Evolutionary conservation across 192 early-diverging fungal genomes (phyloP), one percentile per base, ranked within the genome.

Genomic region (Linnemannia elongata): DNA sequence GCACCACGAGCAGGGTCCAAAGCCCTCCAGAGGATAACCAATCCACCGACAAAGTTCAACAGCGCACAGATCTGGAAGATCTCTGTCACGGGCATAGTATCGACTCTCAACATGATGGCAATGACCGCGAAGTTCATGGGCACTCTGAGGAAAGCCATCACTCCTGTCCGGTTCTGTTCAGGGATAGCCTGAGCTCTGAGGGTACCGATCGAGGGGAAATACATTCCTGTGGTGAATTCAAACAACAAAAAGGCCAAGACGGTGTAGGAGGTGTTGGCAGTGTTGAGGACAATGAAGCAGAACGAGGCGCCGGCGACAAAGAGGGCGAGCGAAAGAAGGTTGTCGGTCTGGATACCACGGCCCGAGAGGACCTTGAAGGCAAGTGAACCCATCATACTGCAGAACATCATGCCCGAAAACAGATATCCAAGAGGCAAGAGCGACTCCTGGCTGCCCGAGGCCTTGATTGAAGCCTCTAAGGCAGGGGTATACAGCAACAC

Each of bases 71-170:
- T 89, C 66, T 91, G 88, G 85, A 93, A 93, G 57, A 92, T 78
- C 73, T 88, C 78, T 24, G 75, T 33, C 52, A 88, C 76, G 30
- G 86, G 87, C 45, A 92, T 35, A 0, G 74, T 68, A 15, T 90
- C 81, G 15, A 91, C 91, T 9, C 85, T 72, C 83, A 89, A 87
- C 80, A 93, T 72, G 44, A 91, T 88, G 15, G 88, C 76, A 41
- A 87, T 89, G 10, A 94, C 92, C 12, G 79, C 87, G 41, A 92
- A 78, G 78, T 94, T 94, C 93, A 94, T 92, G 54, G 93, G 93
- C n/a, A 94, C 90, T 71, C 93, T 86, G 41, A 94, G 81, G 39
- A 94, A 82, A 17, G 90, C 90, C 89, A 93, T 93, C 38, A 94
- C 88, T 33, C 91, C 89, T 13, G 92, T 91, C 49, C 93, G 79